These are phyloP conservation scores for Plenodomus biglobosus DNA, from an alignment of 2,329 filamentous ascomycete species.

Conservation along the genomic window DNA sequence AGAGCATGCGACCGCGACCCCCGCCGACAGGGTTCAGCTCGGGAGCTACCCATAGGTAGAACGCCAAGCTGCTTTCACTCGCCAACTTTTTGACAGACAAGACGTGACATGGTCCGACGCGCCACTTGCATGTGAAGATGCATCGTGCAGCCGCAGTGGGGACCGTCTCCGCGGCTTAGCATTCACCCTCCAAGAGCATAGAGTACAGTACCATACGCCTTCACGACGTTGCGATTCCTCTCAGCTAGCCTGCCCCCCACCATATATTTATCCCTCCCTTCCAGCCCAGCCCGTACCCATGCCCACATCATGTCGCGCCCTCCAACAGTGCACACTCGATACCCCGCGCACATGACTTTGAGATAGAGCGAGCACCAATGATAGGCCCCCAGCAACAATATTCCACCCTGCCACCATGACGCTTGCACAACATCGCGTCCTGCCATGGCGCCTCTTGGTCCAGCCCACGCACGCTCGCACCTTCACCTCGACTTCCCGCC, in stretches of 20 bases:
- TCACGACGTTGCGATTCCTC: neutral
- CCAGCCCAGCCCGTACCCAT: conserved; percentile 3
- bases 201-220: too few relatives aligned
- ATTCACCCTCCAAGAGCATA: too few relatives aligned
- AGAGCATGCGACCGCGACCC: conserved; percentile 3
- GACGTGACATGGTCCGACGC: neutral
- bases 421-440: conserved; percentile 22
- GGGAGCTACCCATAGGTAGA: conserved; percentile 14
- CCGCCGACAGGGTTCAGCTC: conserved; percentile 11
- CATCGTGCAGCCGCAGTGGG: conserved; percentile 3
- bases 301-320: conserved; percentile 15
- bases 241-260: too few relatives aligned
- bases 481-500: conserved; percentile 32
- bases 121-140: conserved; percentile 12
- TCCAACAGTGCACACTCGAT: conserved; percentile 3
- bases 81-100: conserved; percentile 4
- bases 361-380: conserved; percentile 4
- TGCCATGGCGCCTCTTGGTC: conserved; percentile 27
- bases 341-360: conserved; percentile 15
- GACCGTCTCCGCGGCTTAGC: conserved; percentile 12
- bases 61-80: conserved; percentile 10
- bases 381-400: neutral
- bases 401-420: conserved; percentile 15
- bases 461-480: conserved; percentile 10
- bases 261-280: too few relatives aligned